Base-by-base conservation (phyloP, 2,329 filamentous ascomycete genomes). In the Ascochyta koolunga region DNA sequence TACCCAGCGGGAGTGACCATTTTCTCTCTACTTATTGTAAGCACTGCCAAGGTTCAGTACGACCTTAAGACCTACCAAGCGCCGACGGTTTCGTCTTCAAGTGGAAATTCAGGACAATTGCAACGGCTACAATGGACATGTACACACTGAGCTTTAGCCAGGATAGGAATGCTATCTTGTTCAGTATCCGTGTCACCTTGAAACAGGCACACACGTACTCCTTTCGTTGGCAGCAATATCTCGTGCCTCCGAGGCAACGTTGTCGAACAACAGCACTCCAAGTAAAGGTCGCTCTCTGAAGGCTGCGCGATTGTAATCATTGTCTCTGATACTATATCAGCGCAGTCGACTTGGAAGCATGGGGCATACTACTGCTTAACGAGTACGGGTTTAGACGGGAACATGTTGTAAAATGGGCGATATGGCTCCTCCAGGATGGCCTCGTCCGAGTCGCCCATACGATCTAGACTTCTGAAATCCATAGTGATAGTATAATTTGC, bases 51-150 rank as follows among this genome's bases (percentile, higher is more conserved):
- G 25, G 9, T 7, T 32, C 11, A 32, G 15, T n/a, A 25, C 27
- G 10, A 41, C 32, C 16, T 4, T 19, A 3, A 15, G 11, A 52
- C 60, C 36, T 59, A 68, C 63, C 60, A 11, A 65, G 54, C 18
- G 59, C 39, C 9, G 60, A 60, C 16, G 95, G 90, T 65, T 87
- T 77, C 16, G 80, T 80, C 69, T 92, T 93, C 43, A 99, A 82
- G 70, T 99, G 93, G 74, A 99, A 99, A 13, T 91, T 96, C 44
- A 97, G 82, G 9, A 96, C 87, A 62, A 99, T 96, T 44, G 95
- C 93, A 27, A 96, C 85, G 24, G 90, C 86, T 8, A 98, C 91
- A 45, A 99, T 82, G 60, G 91, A 87, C 84, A 98, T 93, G 78
- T 96, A 96, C 65, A 96, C 85, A 27, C 90, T 88, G 2, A 98